Conservation (phyloP, 2,329 filamentous ascomycete genomes). For the Sporothrix brunneoviolacea region DNA sequence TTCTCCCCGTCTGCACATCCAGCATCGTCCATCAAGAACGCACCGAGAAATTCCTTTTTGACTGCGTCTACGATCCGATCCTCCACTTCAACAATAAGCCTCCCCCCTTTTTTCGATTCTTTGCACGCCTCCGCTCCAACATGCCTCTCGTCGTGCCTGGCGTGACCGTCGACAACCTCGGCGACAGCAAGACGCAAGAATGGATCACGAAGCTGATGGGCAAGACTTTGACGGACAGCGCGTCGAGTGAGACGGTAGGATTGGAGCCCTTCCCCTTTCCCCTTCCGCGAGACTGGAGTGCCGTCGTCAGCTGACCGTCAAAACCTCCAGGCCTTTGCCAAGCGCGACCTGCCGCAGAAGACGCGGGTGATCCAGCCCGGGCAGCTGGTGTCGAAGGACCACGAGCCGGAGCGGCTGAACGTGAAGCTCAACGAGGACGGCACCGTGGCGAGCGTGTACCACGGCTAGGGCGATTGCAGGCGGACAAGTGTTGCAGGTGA, state of each 20-base stretch:
- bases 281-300: no score
- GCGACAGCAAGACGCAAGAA: constrained; percentile 43
- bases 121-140: constrained; percentile 24
- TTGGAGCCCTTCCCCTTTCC: no score
- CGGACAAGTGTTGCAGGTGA: background rate
- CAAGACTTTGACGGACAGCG: constrained; percentile 51
- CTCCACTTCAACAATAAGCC: no score
- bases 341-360: constrained; percentile 50
- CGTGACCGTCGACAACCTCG: constrained; percentile 39
- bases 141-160: constrained; percentile 62
- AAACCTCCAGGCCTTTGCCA: constrained; percentile 49
- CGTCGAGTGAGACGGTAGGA: constrained; percentile 47
- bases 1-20: no score
- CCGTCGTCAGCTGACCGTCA: no score
- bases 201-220: constrained; percentile 58
- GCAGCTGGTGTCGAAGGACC: constrained; percentile 52
- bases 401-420: constrained; percentile 48
- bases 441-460: constrained; percentile 51
- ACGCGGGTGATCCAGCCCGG: constrained; percentile 52
- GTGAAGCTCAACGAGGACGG: constrained; percentile 54
- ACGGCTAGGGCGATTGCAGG: constrained; percentile 35
- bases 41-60: no score
- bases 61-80: no score
- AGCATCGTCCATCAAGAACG: no score
- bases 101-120: no score